Conservation (phyloP, 345 rosid species). For the Lepidium aucheri region DNA sequence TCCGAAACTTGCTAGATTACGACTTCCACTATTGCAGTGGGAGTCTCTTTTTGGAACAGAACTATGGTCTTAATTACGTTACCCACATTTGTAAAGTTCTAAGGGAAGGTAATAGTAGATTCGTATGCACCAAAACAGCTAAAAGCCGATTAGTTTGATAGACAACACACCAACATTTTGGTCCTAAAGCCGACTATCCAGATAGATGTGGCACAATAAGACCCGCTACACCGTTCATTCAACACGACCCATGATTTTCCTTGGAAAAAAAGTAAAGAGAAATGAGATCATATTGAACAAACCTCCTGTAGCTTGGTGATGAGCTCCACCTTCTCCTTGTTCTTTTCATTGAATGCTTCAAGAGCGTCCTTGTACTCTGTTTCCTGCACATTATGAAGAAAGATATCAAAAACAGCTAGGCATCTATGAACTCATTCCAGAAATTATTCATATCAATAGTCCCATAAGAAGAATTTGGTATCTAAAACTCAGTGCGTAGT, state of each 20-base stretch:
- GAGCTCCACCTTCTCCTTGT: slow-evolving; percentile 80
- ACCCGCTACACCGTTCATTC: neutral
- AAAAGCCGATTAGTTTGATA: neutral
- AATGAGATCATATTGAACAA: slow-evolving; percentile 8
- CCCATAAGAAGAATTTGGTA: neutral
- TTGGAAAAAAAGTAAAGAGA: neutral
- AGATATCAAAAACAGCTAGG: neutral
- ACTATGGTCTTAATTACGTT: neutral
- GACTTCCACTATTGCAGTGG: neutral
- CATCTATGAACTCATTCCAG: neutral
- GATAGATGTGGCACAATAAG: neutral
- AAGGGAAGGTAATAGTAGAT: neutral
- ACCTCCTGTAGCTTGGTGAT: slow-evolving; percentile 84
- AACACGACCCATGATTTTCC: neutral
- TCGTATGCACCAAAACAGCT: neutral
- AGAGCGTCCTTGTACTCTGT: slow-evolving; percentile 81
- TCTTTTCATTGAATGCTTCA: slow-evolving; percentile 72
- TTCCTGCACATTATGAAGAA: slow-evolving; percentile 36
- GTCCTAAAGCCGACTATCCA: neutral
- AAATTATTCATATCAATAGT: neutral
- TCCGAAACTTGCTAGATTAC: neutral
- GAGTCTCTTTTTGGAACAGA: neutral
- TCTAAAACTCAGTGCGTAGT: neutral
- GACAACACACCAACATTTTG: neutral
- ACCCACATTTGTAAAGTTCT: neutral